Evolutionary conservation across 108 stramenopile genomes (phyloP), one percentile per base, ranked within the genome.

Genomic region (Pinguiococcus pyrenoidosus): DNA sequence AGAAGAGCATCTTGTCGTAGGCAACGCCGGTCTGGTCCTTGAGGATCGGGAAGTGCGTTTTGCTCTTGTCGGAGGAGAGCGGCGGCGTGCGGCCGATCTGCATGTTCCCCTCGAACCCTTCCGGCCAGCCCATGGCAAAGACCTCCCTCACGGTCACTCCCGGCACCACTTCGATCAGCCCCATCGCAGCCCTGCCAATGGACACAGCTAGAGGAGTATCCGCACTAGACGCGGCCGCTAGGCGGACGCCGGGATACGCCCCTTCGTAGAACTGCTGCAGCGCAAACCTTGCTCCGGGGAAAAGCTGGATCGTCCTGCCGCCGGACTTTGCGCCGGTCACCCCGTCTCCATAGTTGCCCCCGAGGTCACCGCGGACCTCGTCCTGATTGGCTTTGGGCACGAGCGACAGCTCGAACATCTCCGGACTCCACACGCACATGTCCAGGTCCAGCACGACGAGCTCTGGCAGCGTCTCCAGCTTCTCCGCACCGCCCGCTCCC

Each of bases 391-490:
- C n/a, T n/a, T n/a, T n/a, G 0, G 83, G 83, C 8, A 84, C 52
- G 4, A 55, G 49, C 0, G 66, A 40, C 46, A 88, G 66, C 39
- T 71, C 69, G 54, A 76, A 88, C 87, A 88, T 88, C 66, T 88
- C 87, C 56, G 83, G 75, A 60, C 78, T 76, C 87, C 87, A 88
- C 37, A 88, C 70, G 51, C 87, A 88, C 3, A 80, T 80, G 68
- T 88, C 87, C 30, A 88, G 44, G 56, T 84, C 83, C 44, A 80
- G 83, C 14, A 84, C 83, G 20, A 68, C 56, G 23, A 87, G 59
- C 38, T 78, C 64, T 5, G 80, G 80, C 52, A 70, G 72, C 8
- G 54, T 29, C 33, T 14, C 35, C 22, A 33, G 2, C 45, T 54
- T 26, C 43, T 21, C 37, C 46, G 44, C 17, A 76, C 43, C 32